phyloP scores from a whole-genome alignment of 2,329 filamentous ascomycete species.

The Saccharata proteae region DNA sequence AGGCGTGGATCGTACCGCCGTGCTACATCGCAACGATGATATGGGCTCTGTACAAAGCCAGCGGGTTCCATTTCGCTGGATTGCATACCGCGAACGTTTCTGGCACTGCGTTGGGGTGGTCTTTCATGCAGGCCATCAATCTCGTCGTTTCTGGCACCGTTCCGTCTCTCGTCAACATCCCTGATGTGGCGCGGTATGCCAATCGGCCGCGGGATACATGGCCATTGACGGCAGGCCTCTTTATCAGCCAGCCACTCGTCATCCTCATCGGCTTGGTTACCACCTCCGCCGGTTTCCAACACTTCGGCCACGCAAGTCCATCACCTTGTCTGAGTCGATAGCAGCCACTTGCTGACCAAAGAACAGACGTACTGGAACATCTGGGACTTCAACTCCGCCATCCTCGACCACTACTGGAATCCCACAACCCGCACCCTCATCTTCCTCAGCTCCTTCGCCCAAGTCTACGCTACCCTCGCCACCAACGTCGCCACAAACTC shows the following conservation, averaged over 20 bases:
- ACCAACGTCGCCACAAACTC: conserved; percentile 19
- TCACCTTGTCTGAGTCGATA: too few relatives aligned
- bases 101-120: conserved; percentile 1
- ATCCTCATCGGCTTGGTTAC: conserved; percentile 26
- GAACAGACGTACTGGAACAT: conserved; percentile 20
- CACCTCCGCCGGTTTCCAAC: conserved; percentile 18
- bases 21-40: conserved; percentile 1
- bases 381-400: conserved; percentile 26
- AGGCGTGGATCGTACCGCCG: conserved; percentile 1
- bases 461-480: conserved; percentile 24
- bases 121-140: conserved; percentile 4
- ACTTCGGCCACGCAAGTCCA: conserved; percentile 18
- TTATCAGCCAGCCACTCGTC: conserved; percentile 24
- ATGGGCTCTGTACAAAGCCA: conserved; percentile 1
- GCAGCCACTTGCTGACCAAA: background rate
- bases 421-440: conserved; percentile 21
- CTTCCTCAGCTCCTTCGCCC: conserved; percentile 21
- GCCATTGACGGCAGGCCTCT: conserved; percentile 19
- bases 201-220: conserved; percentile 12
- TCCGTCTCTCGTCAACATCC: conserved; percentile 21
- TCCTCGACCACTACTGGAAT: conserved; percentile 24
- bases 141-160: conserved; percentile 11
- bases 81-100: background rate
- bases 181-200: conserved; percentile 25
- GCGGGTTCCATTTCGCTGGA: background rate